phyloP scores from a whole-genome alignment of 345 rosid species.

The Ailanthus altissimus region DNA sequence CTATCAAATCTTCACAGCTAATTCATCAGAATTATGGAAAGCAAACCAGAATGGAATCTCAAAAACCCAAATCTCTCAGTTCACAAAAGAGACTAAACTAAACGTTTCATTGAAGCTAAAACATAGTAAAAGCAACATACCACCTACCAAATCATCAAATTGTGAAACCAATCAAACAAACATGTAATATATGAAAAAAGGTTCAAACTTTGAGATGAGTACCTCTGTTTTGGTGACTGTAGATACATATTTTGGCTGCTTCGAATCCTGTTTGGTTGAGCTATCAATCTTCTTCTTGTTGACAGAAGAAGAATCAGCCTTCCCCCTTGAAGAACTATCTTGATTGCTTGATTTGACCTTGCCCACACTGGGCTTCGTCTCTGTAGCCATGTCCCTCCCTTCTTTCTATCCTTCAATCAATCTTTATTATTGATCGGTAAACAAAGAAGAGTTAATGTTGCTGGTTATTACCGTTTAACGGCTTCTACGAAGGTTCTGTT shows the following conservation, averaged over 20 bases:
- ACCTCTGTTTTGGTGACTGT: conserved; percentile 58
- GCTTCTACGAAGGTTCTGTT: conserved; percentile 10
- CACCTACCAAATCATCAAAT: conserved; percentile 20
- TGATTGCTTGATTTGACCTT: conserved; percentile 47
- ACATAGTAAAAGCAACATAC: neutral
- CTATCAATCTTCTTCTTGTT: conserved; percentile 53
- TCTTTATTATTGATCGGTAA: conserved; percentile 9
- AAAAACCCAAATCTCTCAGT: neutral
- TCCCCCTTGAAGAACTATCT: conserved; percentile 49
- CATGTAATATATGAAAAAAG: conserved; percentile 14
- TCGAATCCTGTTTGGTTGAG: conserved; percentile 52
- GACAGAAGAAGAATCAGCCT: conserved; percentile 35
- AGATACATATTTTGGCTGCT: conserved; percentile 51
- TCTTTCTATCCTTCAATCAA: conserved; percentile 8
- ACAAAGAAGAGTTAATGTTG: neutral
- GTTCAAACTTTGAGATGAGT: conserved; percentile 20
- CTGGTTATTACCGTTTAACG: conserved; percentile 26
- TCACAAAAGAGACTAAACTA: neutral
- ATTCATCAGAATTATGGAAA: neutral
- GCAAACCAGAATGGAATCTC: neutral
- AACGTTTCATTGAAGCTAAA: neutral
- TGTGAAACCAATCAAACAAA: conserved; percentile 1
- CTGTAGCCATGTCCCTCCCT: conserved; percentile 48
- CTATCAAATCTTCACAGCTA: conserved; percentile 12
- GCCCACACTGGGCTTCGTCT: conserved; percentile 41